phyloP scores from a whole-genome alignment of 257 asterid genomes.

The Prunella vulgaris region DNA sequence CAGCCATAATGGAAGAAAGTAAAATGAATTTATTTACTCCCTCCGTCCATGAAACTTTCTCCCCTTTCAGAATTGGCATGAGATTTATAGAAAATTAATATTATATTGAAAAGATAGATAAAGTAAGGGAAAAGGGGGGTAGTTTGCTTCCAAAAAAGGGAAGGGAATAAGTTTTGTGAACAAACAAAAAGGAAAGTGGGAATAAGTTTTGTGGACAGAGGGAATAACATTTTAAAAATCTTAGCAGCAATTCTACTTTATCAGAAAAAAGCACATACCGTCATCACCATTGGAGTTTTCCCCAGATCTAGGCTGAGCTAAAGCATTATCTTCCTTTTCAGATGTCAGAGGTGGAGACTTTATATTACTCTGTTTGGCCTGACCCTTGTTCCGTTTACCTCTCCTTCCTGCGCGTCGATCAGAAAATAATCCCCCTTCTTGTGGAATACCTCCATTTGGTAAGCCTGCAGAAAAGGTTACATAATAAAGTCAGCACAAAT shows the following conservation, averaged over 20 bases:
- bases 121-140: too few relatives aligned
- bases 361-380: constrained; percentile 39
- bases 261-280: constrained; percentile 25
- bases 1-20: neutral
- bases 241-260: neutral
- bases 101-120: too few relatives aligned
- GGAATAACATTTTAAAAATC: neutral
- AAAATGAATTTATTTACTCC: neutral
- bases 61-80: too few relatives aligned
- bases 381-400: constrained; percentile 58
- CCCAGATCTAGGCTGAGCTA: constrained; percentile 33
- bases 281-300: constrained; percentile 44
- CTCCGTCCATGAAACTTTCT: too few relatives aligned
- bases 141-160: too few relatives aligned
- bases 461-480: constrained; percentile 30
- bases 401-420: constrained; percentile 69
- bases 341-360: constrained; percentile 35
- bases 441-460: constrained; percentile 43
- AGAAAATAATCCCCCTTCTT: constrained; percentile 41
- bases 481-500: constrained; percentile 14
- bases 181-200: too few relatives aligned
- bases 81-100: too few relatives aligned
- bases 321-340: constrained; percentile 50
- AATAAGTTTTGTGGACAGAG: too few relatives aligned
- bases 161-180: too few relatives aligned